Conservation (phyloP, 2,329 filamentous ascomycete species). For the Phaeosphaeriaceae sp. region DNA sequence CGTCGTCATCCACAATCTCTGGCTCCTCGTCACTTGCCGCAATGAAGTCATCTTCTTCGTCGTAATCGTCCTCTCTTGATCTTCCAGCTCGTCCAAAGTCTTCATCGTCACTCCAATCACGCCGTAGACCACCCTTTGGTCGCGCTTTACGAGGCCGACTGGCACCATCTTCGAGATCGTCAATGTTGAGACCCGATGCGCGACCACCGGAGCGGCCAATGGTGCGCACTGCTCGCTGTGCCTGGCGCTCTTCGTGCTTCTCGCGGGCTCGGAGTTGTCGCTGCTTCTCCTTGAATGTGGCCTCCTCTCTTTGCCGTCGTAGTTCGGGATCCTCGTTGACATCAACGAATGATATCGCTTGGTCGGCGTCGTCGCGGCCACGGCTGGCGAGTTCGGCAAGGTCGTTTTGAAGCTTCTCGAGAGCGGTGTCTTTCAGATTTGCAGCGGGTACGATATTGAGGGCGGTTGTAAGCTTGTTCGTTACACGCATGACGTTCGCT, state of each 20-base stretch:
- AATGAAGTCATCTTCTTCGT: slow-evolving; percentile 80
- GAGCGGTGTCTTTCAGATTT: slow-evolving; percentile 72
- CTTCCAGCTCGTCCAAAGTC: slow-evolving; percentile 71
- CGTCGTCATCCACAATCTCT: slow-evolving; percentile 65
- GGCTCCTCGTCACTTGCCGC: slow-evolving; percentile 77
- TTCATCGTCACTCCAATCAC: slow-evolving; percentile 72
- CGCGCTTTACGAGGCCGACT: slow-evolving; percentile 36
- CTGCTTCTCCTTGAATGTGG: slow-evolving; percentile 75
- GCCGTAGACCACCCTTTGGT: slow-evolving; percentile 49
- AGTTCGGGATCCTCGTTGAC: slow-evolving; percentile 77
- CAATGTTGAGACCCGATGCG: slow-evolving; percentile 64
- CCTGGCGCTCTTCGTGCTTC: slow-evolving; percentile 69
- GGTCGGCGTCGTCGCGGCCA: slow-evolving; percentile 53
- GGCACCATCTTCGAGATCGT: slow-evolving; percentile 63
- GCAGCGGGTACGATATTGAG: slow-evolving; percentile 72
- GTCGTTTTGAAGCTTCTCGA: slow-evolving; percentile 70
- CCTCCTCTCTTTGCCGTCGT: slow-evolving; percentile 74
- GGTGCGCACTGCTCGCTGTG: slow-evolving; percentile 60
- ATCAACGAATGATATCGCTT: slow-evolving; percentile 69
- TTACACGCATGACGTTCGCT: slow-evolving; percentile 71
- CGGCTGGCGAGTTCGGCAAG: slow-evolving; percentile 68
- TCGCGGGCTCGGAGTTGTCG: slow-evolving; percentile 68
- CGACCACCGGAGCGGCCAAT: slow-evolving; percentile 59
- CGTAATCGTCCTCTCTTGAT: slow-evolving; percentile 75
- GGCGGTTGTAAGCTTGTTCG: slow-evolving; percentile 77